Percentiles rank a stretch among this genome's conserved stretches.
These are phyloP conservation scores for Coemansia sp. DNA, from an alignment of 371 early-diverging fungal species.

Conservation along the genomic window DNA sequence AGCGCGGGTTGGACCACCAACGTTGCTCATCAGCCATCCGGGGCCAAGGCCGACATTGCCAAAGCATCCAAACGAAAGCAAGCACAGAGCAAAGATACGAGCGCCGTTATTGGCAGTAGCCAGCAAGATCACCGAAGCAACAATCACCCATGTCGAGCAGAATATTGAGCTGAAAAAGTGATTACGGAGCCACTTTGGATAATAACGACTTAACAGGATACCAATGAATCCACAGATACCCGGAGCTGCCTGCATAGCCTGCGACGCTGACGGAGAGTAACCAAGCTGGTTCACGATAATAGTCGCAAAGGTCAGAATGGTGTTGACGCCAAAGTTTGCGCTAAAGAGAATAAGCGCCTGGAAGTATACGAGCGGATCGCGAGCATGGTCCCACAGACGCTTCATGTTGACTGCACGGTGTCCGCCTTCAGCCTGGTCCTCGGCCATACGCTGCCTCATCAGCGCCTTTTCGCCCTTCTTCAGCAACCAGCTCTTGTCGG, in stretches of 20 bases:
- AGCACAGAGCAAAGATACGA: constrained; percentile 43
- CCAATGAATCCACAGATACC: constrained; percentile 41
- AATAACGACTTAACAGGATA: constrained; percentile 28
- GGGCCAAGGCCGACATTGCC: constrained; percentile 37
- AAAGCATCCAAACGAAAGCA: constrained; percentile 40
- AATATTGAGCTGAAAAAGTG: constrained; percentile 35
- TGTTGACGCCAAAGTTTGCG: constrained; percentile 57
- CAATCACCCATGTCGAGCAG: constrained; percentile 26
- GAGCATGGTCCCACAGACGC: constrained; percentile 19
- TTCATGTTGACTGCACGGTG: constrained; percentile 37
- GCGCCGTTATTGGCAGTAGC: constrained; percentile 41
- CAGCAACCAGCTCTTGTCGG: constrained; percentile 63
- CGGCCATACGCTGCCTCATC: constrained; percentile 56
- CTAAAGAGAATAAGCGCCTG: constrained; percentile 39
- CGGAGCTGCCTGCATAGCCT: constrained; percentile 48
- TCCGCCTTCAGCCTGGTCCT: constrained; percentile 56
- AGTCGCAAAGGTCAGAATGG: constrained; percentile 71
- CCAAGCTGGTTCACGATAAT: constrained; percentile 73
- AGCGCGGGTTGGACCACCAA: constrained; percentile 45
- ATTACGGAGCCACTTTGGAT: constrained; percentile 26
- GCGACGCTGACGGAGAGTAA: constrained; percentile 50
- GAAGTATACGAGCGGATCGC: constrained; percentile 40
- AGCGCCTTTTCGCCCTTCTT: constrained; percentile 59
- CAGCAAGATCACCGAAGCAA: constrained; percentile 35
- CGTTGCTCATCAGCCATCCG: constrained; percentile 48